Percentiles rank a stretch among this genome's conserved stretches.
Evolutionary conservation across 805 yeast genomes (phyloP).

Genomic region (Candida ficus): DNA sequence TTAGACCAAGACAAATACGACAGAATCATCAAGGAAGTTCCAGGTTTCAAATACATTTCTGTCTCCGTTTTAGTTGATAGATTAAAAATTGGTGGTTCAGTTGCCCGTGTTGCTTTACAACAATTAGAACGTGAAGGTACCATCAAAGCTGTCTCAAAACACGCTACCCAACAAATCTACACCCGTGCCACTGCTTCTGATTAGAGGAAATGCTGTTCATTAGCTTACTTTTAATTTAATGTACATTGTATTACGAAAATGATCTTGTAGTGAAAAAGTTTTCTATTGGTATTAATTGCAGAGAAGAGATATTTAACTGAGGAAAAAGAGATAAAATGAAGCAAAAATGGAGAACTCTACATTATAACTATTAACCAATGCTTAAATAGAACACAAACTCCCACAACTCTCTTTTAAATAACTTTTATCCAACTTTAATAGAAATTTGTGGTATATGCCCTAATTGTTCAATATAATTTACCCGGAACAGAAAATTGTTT

Average conservation of each 20-base stretch:
- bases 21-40: slow-evolving; percentile 98
- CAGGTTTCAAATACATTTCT: slow-evolving; percentile 97
- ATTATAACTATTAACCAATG: no score
- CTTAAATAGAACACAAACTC: no score
- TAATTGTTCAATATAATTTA: neutral
- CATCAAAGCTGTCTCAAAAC: slow-evolving; percentile 89
- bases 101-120: slow-evolving; percentile 96
- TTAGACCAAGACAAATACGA: slow-evolving; percentile 98
- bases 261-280: neutral
- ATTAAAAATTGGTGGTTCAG: slow-evolving; percentile 97
- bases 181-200: slow-evolving; percentile 70
- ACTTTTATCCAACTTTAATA: neutral
- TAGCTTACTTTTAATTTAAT: slow-evolving; percentile 18
- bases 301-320: no score
- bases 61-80: slow-evolving; percentile 98
- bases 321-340: no score
- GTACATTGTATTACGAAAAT: slow-evolving; percentile 25
- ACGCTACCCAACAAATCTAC: slow-evolving; percentile 97
- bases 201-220: slow-evolving; percentile 32
- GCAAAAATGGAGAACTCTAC: no score
- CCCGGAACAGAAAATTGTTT: neutral
- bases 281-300: no score
- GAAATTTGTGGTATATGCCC: no score
- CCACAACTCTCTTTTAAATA: no score
- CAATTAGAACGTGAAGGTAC: slow-evolving; percentile 94